Base-by-base conservation (phyloP, 2,329 filamentous ascomycete genomes). In the Hysterium pulicare region DNA sequence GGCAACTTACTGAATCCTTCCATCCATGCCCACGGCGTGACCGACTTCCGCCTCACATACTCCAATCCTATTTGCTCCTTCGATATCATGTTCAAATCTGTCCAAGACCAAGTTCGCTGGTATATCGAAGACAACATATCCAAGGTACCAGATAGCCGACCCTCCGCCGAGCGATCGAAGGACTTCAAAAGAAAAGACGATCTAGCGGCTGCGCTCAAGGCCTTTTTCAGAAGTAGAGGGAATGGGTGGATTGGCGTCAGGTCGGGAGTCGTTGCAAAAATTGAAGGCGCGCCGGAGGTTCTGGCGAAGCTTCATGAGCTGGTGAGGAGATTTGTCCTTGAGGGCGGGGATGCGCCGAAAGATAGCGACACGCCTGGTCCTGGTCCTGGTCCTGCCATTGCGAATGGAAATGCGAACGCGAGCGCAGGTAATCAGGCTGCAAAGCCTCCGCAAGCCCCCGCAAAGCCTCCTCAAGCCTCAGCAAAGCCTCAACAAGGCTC, bases 1-100 rank as follows among this genome's bases (percentile, higher is more conserved):
- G 55, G 48, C 6, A 59, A 58, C 28, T 19, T 49, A 13, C 42
- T 46, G 20, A 59, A 63, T 20, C 64, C 64, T 2, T 49, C 54
- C 4, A 46, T 72, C 4, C 64, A 68, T 31, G 41, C 59, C 5
- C 66, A 67, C 32, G 48, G 54, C 11, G 44, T 67, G 5, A 55
- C 62, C 23, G 61, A 58, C 37, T 72, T 69, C 50, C 61, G 61
- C 16, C 33, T 74, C 16, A 53, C 53, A 2, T 75, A 73, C 49
- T 50, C 54, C 4, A 63, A 68, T 19, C 71, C 71, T 2, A 50
- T 59, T 17, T 70, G 52, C 44, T 61, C 54, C 4, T 71, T 74
- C 44, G 61, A 67, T 21, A 51, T 73, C 21, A 52, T 56, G 4
- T 49, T 63, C 2, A 52, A 55, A n/a, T 43, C 46, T 19, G 66